A percentile compares a stretch with the other conserved stretches of the same genome.
phyloP scores from a whole-genome alignment of 2,329 filamentous ascomycete genomes.

The Colletotrichum noveboracense region DNA sequence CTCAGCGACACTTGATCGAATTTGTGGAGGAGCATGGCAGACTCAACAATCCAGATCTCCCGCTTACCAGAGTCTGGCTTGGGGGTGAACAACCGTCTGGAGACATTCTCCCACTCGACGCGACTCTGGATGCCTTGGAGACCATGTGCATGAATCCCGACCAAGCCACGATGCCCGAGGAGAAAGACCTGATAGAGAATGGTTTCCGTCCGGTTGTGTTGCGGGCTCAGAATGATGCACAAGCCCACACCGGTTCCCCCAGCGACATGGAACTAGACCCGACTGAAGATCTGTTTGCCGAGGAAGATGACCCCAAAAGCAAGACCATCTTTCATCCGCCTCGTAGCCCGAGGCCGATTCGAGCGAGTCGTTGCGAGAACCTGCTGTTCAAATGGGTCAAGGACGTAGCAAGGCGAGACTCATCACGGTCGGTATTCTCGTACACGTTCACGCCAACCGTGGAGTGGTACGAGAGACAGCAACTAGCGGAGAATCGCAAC shows the following conservation, averaged over 20 bases:
- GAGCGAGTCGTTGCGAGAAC: conserved; percentile 45
- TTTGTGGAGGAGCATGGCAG: conserved; percentile 35
- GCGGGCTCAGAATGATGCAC: not conserved
- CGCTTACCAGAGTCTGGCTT: conserved; percentile 51
- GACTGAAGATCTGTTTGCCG: conserved; percentile 3
- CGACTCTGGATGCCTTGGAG: conserved; percentile 43
- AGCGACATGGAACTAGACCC: conserved; percentile 12
- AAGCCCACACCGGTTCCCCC: not conserved
- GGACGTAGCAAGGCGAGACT: conserved; percentile 22
- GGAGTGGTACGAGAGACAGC: conserved; percentile 57
- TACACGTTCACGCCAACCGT: conserved; percentile 53
- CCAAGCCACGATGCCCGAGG: conserved; percentile 39
- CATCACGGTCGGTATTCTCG: conserved; percentile 28
- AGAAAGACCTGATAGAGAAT: conserved; percentile 28
- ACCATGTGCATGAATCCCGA: conserved; percentile 34
- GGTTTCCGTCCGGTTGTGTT: conserved; percentile 43
- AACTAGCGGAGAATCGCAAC: conserved; percentile 47
- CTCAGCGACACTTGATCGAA: conserved; percentile 51
- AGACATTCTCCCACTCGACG: conserved; percentile 42
- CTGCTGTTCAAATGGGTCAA: conserved; percentile 44
- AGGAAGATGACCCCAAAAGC: conserved; percentile 25
- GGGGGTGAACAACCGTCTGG: conserved; percentile 36
- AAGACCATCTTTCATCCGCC: conserved; percentile 56
- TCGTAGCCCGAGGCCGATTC: conserved; percentile 26
- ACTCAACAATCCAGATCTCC: conserved; percentile 34